phyloP scores from a whole-genome alignment of 768 basidiomycete species.

The Hericium coralloides region DNA sequence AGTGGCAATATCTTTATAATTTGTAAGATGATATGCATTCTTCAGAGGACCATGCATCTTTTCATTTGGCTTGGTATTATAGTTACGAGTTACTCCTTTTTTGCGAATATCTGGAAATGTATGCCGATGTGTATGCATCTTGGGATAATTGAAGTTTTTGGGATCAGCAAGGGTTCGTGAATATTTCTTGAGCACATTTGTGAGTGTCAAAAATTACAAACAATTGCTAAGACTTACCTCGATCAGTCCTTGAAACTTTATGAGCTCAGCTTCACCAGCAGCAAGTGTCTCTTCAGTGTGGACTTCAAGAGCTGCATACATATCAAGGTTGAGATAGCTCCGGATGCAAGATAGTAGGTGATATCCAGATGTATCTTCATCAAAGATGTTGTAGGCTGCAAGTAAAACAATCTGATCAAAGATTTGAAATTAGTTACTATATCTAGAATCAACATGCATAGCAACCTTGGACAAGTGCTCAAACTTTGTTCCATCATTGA shows the following conservation, averaged over 20 bases:
- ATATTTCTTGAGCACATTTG: too few relatives aligned
- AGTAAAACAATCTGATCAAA: conserved; percentile 25
- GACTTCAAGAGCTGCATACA: conserved; percentile 22
- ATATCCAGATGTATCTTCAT: conserved; percentile 14
- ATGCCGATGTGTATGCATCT: too few relatives aligned
- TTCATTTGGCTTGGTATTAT: conserved; percentile 3
- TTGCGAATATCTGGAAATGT: not conserved
- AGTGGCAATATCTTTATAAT: not conserved
- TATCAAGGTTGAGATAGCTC: conserved; percentile 24
- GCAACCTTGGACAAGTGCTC: conserved; percentile 29
- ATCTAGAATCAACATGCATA: too few relatives aligned
- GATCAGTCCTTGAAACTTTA: not conserved
- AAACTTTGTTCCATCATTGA: conserved; percentile 27
- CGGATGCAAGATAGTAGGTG: conserved; percentile 20
- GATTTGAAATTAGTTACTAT: too few relatives aligned
- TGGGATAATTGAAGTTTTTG: too few relatives aligned
- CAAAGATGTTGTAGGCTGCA: conserved; percentile 19
- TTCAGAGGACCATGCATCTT: conserved; percentile 4
- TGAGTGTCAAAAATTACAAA: too few relatives aligned
- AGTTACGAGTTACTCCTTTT: not conserved
- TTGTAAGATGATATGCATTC: not conserved
- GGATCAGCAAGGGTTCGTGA: too few relatives aligned
- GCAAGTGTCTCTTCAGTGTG: conserved; percentile 22
- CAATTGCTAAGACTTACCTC: too few relatives aligned
- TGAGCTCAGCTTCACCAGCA: conserved; percentile 13